Evolutionary conservation across 2,329 filamentous ascomycete genomes (phyloP).

Genomic region (Alternaria sp.): DNA sequence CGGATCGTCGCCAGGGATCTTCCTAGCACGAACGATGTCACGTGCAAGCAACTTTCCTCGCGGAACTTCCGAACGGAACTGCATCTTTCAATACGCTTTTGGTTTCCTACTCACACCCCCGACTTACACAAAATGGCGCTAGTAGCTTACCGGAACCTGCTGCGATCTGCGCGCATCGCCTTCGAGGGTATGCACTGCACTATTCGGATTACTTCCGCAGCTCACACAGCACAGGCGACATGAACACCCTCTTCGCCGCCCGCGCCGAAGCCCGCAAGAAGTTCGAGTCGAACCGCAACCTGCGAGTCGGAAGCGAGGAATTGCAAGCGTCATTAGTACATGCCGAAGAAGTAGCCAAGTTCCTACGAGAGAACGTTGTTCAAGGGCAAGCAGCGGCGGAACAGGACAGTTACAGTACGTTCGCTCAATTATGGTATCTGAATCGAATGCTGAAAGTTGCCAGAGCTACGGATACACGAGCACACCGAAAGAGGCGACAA

Average conservation of each 20-base stretch:
- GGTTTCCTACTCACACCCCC: background rate
- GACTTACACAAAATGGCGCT: constrained; percentile 65
- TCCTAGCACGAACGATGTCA: constrained; percentile 27
- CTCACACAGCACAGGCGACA: constrained; percentile 68
- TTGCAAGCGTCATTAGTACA: constrained; percentile 74
- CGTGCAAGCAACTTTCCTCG: constrained; percentile 33
- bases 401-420: constrained; percentile 69
- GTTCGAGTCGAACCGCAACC: constrained; percentile 73
- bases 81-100: background rate
- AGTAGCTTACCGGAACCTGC: constrained; percentile 79
- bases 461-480: constrained; percentile 88
- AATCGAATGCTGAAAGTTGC: constrained; percentile 22
- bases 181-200: constrained; percentile 73
- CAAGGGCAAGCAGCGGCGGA: constrained; percentile 71
- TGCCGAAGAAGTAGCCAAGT: constrained; percentile 81
- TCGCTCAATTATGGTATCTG: background rate
- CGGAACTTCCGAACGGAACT: constrained; percentile 22
- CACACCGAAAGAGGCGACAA: constrained; percentile 94
- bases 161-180: constrained; percentile 82
- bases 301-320: constrained; percentile 67
- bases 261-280: constrained; percentile 74
- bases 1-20: constrained; percentile 34
- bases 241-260: constrained; percentile 73
- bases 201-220: background rate
- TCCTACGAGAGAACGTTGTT: constrained; percentile 85